phyloP scores from a whole-genome alignment of 768 basidiomycete species.

The Cystobasidium tubakii region DNA sequence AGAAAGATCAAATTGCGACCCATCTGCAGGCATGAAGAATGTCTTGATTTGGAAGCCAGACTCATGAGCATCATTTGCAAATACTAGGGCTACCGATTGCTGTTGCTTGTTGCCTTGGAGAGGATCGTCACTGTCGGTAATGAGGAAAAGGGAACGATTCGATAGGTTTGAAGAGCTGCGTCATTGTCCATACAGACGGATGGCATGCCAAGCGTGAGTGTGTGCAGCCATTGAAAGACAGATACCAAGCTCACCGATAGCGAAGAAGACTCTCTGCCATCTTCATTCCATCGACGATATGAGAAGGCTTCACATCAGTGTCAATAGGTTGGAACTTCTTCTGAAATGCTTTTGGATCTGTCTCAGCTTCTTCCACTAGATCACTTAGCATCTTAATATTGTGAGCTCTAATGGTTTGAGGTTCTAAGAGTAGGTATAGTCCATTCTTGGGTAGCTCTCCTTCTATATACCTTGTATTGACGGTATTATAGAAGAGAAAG shows the following conservation, averaged over 20 bases:
- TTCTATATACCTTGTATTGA: constrained; percentile 48
- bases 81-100: constrained; percentile 5
- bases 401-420: constrained; percentile 69
- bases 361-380: constrained; percentile 66
- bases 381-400: constrained; percentile 72
- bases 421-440: constrained; percentile 67
- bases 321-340: constrained; percentile 64
- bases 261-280: constrained; percentile 84
- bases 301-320: constrained; percentile 53
- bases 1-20: constrained; percentile 63
- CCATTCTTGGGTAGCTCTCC: constrained; percentile 60
- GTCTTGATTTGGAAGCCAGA: constrained; percentile 74
- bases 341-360: constrained; percentile 59
- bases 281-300: constrained; percentile 83
- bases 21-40: constrained; percentile 72
- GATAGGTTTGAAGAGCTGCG: constrained; percentile 58
- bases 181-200: too few species aligned
- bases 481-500: constrained; percentile 86
- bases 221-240: too few species aligned
- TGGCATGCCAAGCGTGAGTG: too few species aligned
- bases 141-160: constrained; percentile 84
- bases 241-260: constrained; percentile 62
- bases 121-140: constrained; percentile 84
- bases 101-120: constrained; percentile 24
- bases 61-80: constrained; percentile 62